Base-by-base conservation (phyloP, 148 eudicot species). In the Rhododendron simsii region DNA sequence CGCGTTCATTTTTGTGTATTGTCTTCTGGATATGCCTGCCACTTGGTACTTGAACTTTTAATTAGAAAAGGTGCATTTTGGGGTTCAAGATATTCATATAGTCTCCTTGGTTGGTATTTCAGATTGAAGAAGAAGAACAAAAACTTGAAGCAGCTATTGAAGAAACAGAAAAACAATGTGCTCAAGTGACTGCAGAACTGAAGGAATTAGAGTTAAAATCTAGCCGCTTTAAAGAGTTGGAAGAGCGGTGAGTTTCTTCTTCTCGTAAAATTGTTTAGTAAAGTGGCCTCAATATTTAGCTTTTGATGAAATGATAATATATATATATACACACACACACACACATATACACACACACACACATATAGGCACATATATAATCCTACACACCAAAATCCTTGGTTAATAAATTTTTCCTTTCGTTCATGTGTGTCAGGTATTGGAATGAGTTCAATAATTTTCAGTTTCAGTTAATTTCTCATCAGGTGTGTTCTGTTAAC, bases 371-470 rank as follows among this genome's bases (percentile, higher is more conserved):
- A 65, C 30, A 65, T 69, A 30, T 73, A 47, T 11, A 44, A 26
- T n/a, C 35, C 44, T 65, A 10, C 15, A 15, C 39, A 3, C 30
- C 28, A 44, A n/a, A 75, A 28, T 28, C 21, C 4, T 53, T 83
- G 48, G 15, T 53, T 84, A 80, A 45, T 75, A 44, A 82, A 41
- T 59, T 63, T 81, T 79, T 21, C 37, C 61, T 51, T 53, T 67
- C 44, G 39, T 55, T 50, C 5, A 71, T 88, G n/a, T 88, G 55
- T 84, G 81, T 63, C 94, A 97, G 99, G 94, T 97, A 97, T 85
- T 97, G 98, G 98, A 94, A 92, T 28, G 98, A 95, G 89, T 97
- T 95, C 92, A 97, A 97, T 85, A 97, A 94, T 85, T 97, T 94
- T 85, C 99, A 95, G 94, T 97, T 94, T 93, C 98, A 95, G 88